phyloP scores from a whole-genome alignment of 495 filamentous ascomycete species.

The Aspergillus sclerotioniger region DNA sequence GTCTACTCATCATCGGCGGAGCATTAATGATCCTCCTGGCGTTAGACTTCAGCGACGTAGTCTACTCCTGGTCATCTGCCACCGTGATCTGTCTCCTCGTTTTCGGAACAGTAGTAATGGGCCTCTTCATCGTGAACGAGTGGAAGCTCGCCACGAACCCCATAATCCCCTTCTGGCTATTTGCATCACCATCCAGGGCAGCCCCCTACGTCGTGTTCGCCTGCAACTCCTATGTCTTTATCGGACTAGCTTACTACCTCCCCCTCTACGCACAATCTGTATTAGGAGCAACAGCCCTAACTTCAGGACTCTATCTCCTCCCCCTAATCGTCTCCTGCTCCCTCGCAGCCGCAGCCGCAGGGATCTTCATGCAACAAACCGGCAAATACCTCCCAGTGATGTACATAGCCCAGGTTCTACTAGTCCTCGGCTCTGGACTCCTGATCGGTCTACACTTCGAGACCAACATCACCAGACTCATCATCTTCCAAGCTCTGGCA shows the following conservation, averaged over 20 bases:
- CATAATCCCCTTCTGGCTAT: constrained; percentile 66
- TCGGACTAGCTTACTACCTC: constrained; percentile 2
- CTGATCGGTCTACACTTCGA: background rate
- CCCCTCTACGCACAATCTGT: constrained; percentile 5
- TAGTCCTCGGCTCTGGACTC: constrained; percentile 1
- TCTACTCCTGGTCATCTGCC: constrained; percentile 64
- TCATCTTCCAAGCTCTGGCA: constrained; percentile 7
- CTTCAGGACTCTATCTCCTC: constrained; percentile 3
- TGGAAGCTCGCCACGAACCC: constrained; percentile 66
- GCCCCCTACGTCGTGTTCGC: constrained; percentile 1
- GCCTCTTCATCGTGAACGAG: constrained; percentile 64
- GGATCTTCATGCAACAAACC: background rate
- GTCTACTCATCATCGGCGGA: constrained; percentile 58
- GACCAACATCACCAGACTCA: background rate
- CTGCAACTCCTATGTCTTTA: constrained; percentile 1
- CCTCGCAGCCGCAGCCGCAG: background rate
- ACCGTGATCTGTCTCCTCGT: constrained; percentile 69
- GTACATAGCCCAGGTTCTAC: background rate
- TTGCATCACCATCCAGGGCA: constrained; percentile 22
- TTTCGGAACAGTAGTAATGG: constrained; percentile 58
- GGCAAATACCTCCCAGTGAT: constrained; percentile 4
- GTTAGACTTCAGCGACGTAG: constrained; percentile 66
- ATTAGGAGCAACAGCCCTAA: constrained; percentile 3
- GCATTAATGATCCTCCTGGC: constrained; percentile 71
- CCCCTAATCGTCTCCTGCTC: background rate